Conservation (phyloP, 768 basidiomycete genomes). For the Saitozyma sp. region DNA sequence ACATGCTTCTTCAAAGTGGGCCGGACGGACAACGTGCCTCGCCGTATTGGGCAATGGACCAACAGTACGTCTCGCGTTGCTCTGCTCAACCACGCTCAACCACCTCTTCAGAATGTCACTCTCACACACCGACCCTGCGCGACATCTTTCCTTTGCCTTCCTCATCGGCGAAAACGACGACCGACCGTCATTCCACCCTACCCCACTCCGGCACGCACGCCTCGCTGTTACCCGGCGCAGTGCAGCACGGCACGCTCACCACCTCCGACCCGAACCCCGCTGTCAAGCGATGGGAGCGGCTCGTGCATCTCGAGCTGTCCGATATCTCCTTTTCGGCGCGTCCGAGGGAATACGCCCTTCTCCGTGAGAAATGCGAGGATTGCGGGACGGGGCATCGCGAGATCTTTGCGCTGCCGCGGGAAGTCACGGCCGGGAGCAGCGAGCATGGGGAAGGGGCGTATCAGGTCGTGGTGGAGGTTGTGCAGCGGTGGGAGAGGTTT, state of each 20-base stretch:
- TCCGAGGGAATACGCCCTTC: conserved; percentile 13
- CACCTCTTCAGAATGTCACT: conserved; percentile 34
- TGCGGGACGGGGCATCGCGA: conserved; percentile 45
- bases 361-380: conserved; percentile 37
- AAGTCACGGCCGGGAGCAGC: background rate
- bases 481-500: conserved; percentile 46
- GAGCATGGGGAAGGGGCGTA: conserved; percentile 19
- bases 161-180: background rate
- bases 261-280: conserved; percentile 14
- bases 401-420: conserved; percentile 43
- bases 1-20: conserved; percentile 49
- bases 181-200: conserved; percentile 5
- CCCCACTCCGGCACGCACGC: conserved; percentile 5
- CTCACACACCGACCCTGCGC: conserved; percentile 44
- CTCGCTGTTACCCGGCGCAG: conserved; percentile 38
- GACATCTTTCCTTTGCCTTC: conserved; percentile 45
- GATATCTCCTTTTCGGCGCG: conserved; percentile 19
- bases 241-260: conserved; percentile 8
- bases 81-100: background rate
- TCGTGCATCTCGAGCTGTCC: conserved; percentile 51
- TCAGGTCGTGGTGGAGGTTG: conserved; percentile 39
- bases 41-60: conserved; percentile 48
- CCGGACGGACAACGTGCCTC: conserved; percentile 49
- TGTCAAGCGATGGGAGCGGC: conserved; percentile 42
- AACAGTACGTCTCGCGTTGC: conserved; percentile 42